Percentiles rank a stretch among this genome's conserved stretches.
These are phyloP conservation scores for Didymella sp. DNA, from an alignment of 2,329 filamentous ascomycete genomes.

Conservation along the genomic window DNA sequence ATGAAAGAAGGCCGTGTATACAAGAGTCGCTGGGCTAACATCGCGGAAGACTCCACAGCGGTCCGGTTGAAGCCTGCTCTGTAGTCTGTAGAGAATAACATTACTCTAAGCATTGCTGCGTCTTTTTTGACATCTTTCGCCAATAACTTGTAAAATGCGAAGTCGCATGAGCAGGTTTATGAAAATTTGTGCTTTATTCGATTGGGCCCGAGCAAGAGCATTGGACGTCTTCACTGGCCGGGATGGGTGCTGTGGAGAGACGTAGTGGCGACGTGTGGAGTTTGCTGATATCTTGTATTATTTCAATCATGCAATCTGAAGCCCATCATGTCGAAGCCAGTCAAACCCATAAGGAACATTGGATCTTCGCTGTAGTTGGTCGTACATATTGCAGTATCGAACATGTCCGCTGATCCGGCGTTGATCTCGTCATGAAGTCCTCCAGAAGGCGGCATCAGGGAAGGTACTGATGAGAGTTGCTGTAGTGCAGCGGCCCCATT, in stretches of 20 bases:
- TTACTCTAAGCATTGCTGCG: background rate
- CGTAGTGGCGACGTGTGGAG: background rate
- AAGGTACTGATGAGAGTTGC: slow-evolving; percentile 3
- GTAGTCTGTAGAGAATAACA: background rate
- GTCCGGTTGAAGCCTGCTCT: slow-evolving; percentile 1
- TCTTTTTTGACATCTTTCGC: background rate
- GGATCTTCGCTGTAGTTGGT: background rate
- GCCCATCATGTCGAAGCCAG: slow-evolving; percentile 15
- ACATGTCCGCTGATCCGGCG: background rate
- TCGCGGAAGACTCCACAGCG: slow-evolving; percentile 1
- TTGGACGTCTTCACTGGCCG: too few relatives aligned
- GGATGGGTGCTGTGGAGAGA: too few relatives aligned
- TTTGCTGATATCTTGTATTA: background rate
- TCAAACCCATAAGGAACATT: slow-evolving; percentile 9
- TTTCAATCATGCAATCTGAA: slow-evolving; percentile 6
- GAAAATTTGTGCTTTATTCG: too few relatives aligned
- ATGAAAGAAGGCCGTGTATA: slow-evolving; percentile 63
- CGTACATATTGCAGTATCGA: background rate
- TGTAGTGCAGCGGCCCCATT: slow-evolving; percentile 6
- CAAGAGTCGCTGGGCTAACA: slow-evolving; percentile 26
- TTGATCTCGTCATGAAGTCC: background rate
- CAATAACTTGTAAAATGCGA: background rate
- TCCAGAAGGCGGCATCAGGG: background rate
- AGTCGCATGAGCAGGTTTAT: too few relatives aligned
- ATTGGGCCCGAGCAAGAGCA: too few relatives aligned